Conservation (phyloP, 192 early-diverging fungal genomes). For the Rhizoclosmatium globosum region DNA sequence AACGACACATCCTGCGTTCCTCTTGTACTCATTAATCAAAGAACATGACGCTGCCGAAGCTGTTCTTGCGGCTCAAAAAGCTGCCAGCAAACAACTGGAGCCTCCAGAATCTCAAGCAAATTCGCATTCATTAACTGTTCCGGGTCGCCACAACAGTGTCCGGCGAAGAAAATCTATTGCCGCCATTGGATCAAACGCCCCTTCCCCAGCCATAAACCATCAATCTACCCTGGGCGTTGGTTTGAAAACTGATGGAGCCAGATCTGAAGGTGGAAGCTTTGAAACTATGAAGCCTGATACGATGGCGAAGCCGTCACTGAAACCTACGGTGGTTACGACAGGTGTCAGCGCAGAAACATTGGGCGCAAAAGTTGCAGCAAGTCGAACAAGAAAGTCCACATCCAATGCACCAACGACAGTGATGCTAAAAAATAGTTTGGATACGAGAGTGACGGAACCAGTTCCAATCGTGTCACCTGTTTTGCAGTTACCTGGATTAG, state of each 20-base stretch:
- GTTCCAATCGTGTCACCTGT: neutral
- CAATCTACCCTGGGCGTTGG: neutral
- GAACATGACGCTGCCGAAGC: slow-evolving; percentile 50
- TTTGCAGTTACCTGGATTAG: neutral
- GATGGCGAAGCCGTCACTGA: neutral
- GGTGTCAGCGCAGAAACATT: neutral
- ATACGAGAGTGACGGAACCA: neutral
- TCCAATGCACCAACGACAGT: neutral
- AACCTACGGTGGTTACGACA: neutral
- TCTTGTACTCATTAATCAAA: slow-evolving; percentile 51
- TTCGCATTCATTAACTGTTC: neutral
- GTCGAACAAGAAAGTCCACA: slow-evolving; percentile 8
- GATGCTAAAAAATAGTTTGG: slow-evolving; percentile 1
- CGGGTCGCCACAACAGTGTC: neutral
- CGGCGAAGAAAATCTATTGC: slow-evolving; percentile 30
- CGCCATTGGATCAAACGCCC: slow-evolving; percentile 1
- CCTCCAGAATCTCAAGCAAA: slow-evolving; percentile 1
- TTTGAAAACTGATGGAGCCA: neutral
- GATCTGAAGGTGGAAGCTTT: neutral
- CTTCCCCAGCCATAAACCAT: neutral
- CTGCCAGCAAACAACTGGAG: neutral
- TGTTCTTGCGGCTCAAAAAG: neutral
- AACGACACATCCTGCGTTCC: slow-evolving; percentile 47
- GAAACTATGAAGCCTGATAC: neutral
- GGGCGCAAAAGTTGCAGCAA: neutral